These are phyloP conservation scores for Lentinus brumalis DNA, from an alignment of 768 basidiomycete species.

Conservation along the genomic window DNA sequence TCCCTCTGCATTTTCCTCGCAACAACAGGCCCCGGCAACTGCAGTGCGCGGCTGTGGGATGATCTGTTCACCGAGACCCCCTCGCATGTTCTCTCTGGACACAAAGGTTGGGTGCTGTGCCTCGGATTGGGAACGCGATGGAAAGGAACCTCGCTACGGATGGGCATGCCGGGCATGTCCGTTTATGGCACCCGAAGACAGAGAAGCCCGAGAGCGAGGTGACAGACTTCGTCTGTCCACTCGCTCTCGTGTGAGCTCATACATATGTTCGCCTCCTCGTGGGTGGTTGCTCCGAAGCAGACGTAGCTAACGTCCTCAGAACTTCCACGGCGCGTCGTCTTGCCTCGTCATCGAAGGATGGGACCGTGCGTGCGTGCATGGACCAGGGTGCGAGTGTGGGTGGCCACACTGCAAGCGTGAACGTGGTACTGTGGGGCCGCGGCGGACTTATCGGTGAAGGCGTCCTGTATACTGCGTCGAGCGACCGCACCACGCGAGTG, in stretches of 20 bases:
- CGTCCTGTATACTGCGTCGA: slow-evolving; percentile 92
- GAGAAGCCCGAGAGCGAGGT: slow-evolving; percentile 84
- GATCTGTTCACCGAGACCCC: slow-evolving; percentile 85
- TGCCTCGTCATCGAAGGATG: slow-evolving; percentile 95
- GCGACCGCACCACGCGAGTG: slow-evolving; percentile 90
- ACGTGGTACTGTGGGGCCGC: slow-evolving; percentile 96
- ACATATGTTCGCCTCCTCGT: slow-evolving; percentile 64
- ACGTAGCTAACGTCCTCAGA: slow-evolving; percentile 40
- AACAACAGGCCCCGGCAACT: slow-evolving; percentile 95
- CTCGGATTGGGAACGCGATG: slow-evolving; percentile 92
- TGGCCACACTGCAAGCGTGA: slow-evolving; percentile 92
- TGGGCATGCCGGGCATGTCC: slow-evolving; percentile 89
- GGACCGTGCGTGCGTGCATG: slow-evolving; percentile 86
- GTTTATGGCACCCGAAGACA: slow-evolving; percentile 90
- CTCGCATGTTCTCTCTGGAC: slow-evolving; percentile 82
- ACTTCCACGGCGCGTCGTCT: slow-evolving; percentile 79
- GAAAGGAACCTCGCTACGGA: slow-evolving; percentile 91
- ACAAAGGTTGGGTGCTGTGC: slow-evolving; percentile 95
- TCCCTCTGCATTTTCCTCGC: slow-evolving; percentile 43
- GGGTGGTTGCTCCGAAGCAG: neutral
- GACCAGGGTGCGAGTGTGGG: slow-evolving; percentile 84
- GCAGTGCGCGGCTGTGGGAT: slow-evolving; percentile 91
- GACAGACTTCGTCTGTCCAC: slow-evolving; percentile 96
- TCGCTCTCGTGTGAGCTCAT: slow-evolving; percentile 95
- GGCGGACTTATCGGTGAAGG: slow-evolving; percentile 65